Evolutionary conservation across 768 basidiomycete species (phyloP).

Genomic region (Botryobasidium botryosum): DNA sequence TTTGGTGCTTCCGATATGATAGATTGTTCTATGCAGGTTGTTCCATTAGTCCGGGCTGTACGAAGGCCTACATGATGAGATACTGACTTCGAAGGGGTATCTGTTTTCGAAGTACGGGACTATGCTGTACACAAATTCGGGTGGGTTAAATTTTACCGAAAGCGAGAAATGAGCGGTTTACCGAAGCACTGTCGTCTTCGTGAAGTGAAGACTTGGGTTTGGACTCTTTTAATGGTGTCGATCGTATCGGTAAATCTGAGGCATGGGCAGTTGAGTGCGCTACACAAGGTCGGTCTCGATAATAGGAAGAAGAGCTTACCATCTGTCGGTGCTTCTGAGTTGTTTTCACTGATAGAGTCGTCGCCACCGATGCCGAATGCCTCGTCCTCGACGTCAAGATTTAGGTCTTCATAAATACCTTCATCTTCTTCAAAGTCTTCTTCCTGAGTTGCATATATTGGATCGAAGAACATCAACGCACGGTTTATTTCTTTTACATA

Average conservation of each 20-base stretch:
- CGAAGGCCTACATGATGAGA: conserved; percentile 11
- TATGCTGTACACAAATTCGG: conserved; percentile 2
- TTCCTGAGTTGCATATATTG: conserved; percentile 34
- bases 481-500: too few relatives aligned
- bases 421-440: conserved; percentile 96
- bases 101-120: conserved; percentile 17
- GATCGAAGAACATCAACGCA: conserved; percentile 8
- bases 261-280: not conserved
- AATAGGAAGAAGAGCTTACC: conserved; percentile 7
- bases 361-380: conserved; percentile 52
- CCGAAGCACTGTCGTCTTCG: conserved; percentile 39
- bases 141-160: not conserved
- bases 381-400: conserved; percentile 93
- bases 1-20: conserved; percentile 30
- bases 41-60: not conserved
- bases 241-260: conserved; percentile 43
- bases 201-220: conserved; percentile 20
- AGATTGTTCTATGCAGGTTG: not conserved
- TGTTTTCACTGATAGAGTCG: conserved; percentile 40
- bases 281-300: not conserved
- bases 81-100: conserved; percentile 60
- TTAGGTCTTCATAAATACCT: conserved; percentile 94
- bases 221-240: conserved; percentile 42
- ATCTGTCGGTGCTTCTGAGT: conserved; percentile 59
- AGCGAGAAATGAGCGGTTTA: not conserved